Percentiles rank a stretch among this genome's conserved stretches.
Conservation (phyloP, 208 protist species). For the Leishmania aethiopica region DNA sequence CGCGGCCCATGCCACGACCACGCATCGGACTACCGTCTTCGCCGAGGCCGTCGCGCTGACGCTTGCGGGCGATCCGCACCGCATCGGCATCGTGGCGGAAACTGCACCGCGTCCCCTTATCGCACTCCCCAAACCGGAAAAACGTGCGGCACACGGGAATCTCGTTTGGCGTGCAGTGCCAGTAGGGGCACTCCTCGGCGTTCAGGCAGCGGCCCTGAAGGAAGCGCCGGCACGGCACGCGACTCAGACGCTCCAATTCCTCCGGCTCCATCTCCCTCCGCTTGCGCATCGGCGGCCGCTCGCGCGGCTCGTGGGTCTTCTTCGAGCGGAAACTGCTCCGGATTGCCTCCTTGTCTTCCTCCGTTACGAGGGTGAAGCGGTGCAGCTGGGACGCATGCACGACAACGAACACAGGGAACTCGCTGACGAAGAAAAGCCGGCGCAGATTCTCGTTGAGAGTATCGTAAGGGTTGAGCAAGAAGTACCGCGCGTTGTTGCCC, state of each 20-base stretch:
- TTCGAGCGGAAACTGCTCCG: conserved; percentile 65
- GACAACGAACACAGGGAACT: conserved; percentile 86
- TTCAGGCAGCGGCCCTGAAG: conserved; percentile 52
- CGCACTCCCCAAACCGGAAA: conserved; percentile 52
- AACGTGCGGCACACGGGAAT: conserved; percentile 71
- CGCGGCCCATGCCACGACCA: conserved; percentile 2
- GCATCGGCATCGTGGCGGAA: conserved; percentile 74
- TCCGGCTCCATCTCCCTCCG: conserved; percentile 50
- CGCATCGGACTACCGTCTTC: conserved; percentile 6
- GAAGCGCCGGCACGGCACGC: conserved; percentile 75
- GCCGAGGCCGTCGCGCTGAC: conserved; percentile 23
- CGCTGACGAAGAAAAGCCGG: conserved; percentile 83
- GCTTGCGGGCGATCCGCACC: conserved; percentile 36
- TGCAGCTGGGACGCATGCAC: conserved; percentile 42
- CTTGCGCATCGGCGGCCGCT: conserved; percentile 38
- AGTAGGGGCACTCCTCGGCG: conserved; percentile 68
- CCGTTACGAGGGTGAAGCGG: conserved; percentile 63
- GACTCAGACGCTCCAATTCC: conserved; percentile 43
- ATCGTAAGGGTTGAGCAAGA: conserved; percentile 47
- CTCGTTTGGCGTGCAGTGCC: conserved; percentile 72
- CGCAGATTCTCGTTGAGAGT: conserved; percentile 83
- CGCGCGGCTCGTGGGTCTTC: conserved; percentile 18
- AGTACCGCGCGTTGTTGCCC: conserved; percentile 61
- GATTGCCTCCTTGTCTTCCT: conserved; percentile 71
- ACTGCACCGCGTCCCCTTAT: conserved; percentile 65